A percentile compares a stretch with the other conserved stretches of the same genome.
These are phyloP conservation scores for Ettlia oleoabundans DNA, from an alignment of 139 green algal species.

Conservation along the genomic window DNA sequence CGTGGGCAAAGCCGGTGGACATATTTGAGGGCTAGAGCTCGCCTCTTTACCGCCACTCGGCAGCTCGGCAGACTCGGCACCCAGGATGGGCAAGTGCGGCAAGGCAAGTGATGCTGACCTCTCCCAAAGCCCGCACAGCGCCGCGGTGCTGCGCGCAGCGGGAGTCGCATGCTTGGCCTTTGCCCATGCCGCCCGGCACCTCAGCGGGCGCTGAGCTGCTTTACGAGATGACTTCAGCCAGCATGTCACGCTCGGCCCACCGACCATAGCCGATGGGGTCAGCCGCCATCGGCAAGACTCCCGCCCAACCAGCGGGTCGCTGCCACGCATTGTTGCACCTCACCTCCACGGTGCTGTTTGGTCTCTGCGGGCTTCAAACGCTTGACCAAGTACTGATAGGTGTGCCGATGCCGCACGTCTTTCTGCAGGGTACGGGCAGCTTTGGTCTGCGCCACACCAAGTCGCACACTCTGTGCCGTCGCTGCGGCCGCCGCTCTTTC, in stretches of 20 bases:
- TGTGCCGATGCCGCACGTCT: not conserved
- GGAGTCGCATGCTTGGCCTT: not conserved
- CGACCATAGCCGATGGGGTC: no score
- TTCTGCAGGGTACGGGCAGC: constrained; percentile 66
- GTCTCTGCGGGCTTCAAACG: not conserved
- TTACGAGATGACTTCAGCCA: no score
- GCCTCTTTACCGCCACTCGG: no score
- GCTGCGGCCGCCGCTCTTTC: constrained; percentile 89
- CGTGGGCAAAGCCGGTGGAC: not conserved
- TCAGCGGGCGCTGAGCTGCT: no score
- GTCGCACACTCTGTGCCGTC: constrained; percentile 95
- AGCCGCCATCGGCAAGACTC: no score
- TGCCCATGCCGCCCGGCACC: not conserved
- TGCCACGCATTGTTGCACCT: no score
- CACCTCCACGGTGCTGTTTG: not conserved
- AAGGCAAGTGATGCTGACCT: constrained; percentile 39
- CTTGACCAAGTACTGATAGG: not conserved
- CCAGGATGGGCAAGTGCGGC: constrained; percentile 71
- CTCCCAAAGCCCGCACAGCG: not conserved
- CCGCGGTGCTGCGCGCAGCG: not conserved
- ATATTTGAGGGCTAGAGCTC: no score
- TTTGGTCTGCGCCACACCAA: constrained; percentile 96
- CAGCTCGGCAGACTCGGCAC: constrained; percentile 4
- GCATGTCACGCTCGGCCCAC: no score
- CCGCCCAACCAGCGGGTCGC: no score